Evolutionary conservation across 345 rosid genomes (phyloP).

Genomic region (Syzygium aromaticum): DNA sequence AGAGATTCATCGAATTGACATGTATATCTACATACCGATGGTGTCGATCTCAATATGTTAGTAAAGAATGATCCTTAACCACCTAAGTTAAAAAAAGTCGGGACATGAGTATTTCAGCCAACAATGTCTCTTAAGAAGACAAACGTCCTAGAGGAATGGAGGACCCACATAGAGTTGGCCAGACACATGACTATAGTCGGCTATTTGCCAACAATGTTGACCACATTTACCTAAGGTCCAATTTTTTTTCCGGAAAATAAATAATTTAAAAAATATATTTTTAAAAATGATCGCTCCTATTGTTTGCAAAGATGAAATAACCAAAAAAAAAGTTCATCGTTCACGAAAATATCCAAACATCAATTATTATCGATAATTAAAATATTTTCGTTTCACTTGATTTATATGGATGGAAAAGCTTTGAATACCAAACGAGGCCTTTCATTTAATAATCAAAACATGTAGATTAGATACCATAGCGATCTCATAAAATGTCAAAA

Average conservation of each 20-base stretch:
- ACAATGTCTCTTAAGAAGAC: neutral
- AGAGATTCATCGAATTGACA: neutral
- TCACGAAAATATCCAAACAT: no score
- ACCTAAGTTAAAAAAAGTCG: neutral
- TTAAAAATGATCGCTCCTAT: no score
- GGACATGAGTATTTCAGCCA: neutral
- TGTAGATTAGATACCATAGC: neutral
- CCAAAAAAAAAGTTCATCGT: no score
- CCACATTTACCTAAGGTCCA: neutral
- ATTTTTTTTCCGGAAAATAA: no score
- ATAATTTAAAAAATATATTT: no score
- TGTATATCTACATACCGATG: neutral
- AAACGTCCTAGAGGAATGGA: neutral
- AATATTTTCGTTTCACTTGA: neutral
- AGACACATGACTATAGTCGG: neutral
- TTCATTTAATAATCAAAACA: neutral
- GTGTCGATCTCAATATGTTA: fast-evolving
- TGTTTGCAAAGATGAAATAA: no score
- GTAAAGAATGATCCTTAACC: neutral
- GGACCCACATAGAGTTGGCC: neutral
- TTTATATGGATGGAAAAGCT: neutral
- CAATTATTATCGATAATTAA: no score
- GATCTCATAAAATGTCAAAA: neutral
- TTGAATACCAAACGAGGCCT: neutral
- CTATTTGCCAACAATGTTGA: neutral